phyloP scores from a whole-genome alignment of 2,329 filamentous ascomycete species.

The Elsinoe batatas region DNA sequence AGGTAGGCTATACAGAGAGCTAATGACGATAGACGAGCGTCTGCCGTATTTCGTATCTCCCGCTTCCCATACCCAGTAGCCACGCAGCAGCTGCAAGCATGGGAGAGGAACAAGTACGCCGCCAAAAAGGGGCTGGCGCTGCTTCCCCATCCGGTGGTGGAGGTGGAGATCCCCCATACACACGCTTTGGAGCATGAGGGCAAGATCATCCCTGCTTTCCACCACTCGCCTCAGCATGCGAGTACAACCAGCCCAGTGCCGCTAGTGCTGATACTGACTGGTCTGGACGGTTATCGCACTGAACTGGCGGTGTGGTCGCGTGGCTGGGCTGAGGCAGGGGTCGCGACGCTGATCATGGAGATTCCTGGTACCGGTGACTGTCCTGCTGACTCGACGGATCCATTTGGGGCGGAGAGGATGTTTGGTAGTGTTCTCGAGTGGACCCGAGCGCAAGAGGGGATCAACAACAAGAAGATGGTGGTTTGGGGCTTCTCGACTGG shows the following conservation, averaged over 20 bases:
- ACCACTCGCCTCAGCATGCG: conserved; percentile 47
- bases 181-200: conserved; percentile 44
- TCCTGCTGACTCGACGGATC: conserved; percentile 39
- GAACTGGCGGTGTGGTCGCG: conserved; percentile 45
- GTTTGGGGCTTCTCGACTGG: conserved; percentile 51
- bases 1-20: background rate
- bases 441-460: conserved; percentile 37
- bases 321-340: conserved; percentile 39
- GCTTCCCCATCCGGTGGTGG: conserved; percentile 48
- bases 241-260: conserved; percentile 37
- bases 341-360: conserved; percentile 44
- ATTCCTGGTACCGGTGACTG: conserved; percentile 51
- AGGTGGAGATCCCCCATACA: conserved; percentile 52
- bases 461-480: conserved; percentile 40
- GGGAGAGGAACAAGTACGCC: conserved; percentile 53
- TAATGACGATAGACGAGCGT: conserved; percentile 43
- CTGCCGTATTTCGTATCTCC: conserved; percentile 62
- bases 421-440: conserved; percentile 47
- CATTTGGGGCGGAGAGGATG: conserved; percentile 42
- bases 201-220: conserved; percentile 51
- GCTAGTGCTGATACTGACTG: conserved; percentile 47
- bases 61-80: conserved; percentile 52
- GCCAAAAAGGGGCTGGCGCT: conserved; percentile 48
- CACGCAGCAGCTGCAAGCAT: conserved; percentile 49
- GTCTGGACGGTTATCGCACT: conserved; percentile 50